Evolutionary conservation across 192 early-diverging fungal species (phyloP), one percentile per base, ranked within the genome.

Genomic region (Backusella parvicylindrica): DNA sequence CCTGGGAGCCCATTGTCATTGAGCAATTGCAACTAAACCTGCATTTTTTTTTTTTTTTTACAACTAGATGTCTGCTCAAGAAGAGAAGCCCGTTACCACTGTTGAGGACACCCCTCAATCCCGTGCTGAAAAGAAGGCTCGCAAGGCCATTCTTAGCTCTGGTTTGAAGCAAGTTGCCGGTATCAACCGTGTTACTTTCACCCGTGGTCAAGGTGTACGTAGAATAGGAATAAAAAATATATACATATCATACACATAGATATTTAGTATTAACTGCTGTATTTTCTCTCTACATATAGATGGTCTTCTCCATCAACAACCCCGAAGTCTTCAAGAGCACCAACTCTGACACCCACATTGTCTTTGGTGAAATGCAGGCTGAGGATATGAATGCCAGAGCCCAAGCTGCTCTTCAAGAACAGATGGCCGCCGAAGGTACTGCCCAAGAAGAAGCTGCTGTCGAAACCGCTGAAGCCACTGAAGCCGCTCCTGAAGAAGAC

Each of bases 251-350:
- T 2, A 15, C 4, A 5, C 40, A 15, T 15, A 16, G 12, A 15
- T 4, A 41, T 5, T 16, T 4, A 4, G 13, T 41, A 13, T 5
- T 41, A 41, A 41, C 40, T 41, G 13, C 15, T 41, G 15, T 47
- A n/a, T n/a, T n/a, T n/a, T n/a, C n/a, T n/a, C n/a, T 47, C 18
- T 47, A n/a, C 6, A 28, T 60, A 60, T 60, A 60, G 53, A 84
- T 87, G 72, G 84, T 99, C 81, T 94, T 95, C 83, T 94, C 94
- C 80, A 92, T 99, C 82, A 81, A 89, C 79, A 83, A 90, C 75
- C 96, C 98, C 60, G 98, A 97, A 82, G 98, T 99, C 70, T 99
- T 92, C 94, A 96, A 93, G 89, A 91, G 88, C 79, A 80, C 88
- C 68, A 89, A 87, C 87, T 92, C 91, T 76, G 96, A 98, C 82